phyloP scores from a whole-genome alignment of 352 stramenopile genomes.

The Detonula confervacea region DNA sequence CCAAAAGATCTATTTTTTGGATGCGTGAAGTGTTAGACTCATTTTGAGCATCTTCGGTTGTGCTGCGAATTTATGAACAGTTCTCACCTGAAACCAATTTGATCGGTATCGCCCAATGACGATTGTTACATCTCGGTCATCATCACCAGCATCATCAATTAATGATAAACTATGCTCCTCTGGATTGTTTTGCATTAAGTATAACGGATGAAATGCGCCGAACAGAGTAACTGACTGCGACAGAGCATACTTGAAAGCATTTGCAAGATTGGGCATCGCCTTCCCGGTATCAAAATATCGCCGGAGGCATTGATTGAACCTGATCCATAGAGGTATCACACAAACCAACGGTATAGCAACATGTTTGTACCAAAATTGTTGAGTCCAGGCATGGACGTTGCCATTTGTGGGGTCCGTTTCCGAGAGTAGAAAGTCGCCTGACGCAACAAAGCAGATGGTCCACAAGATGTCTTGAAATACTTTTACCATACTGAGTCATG shows the following conservation, averaged over 20 bases:
- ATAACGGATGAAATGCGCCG: slow-evolving; percentile 87
- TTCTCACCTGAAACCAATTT: slow-evolving; percentile 42
- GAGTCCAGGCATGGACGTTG: slow-evolving; percentile 68
- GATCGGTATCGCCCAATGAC: slow-evolving; percentile 20
- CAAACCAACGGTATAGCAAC: slow-evolving; percentile 94
- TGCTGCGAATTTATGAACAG: background rate
- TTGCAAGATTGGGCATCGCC: slow-evolving; percentile 94
- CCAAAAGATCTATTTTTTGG: slow-evolving; percentile 87
- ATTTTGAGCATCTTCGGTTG: no score
- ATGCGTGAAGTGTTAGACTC: no score
- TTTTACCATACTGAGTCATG: slow-evolving; percentile 68
- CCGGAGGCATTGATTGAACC: slow-evolving; percentile 96
- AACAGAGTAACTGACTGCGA: slow-evolving; percentile 88
- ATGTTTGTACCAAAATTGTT: slow-evolving; percentile 92
- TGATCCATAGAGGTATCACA: slow-evolving; percentile 93
- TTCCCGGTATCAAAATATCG: slow-evolving; percentile 94
- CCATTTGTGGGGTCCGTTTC: slow-evolving; percentile 66
- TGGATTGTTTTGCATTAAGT: slow-evolving; percentile 66
- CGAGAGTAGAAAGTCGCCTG: slow-evolving; percentile 90
- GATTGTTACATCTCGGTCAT: slow-evolving; percentile 28
- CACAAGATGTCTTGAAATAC: slow-evolving; percentile 88
- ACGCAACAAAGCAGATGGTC: slow-evolving; percentile 94
- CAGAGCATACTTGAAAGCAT: slow-evolving; percentile 93
- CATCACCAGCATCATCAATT: slow-evolving; percentile 31
- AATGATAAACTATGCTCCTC: slow-evolving; percentile 27